Evolutionary conservation across 306 rosid species (phyloP).

Genomic region (Arachis stenosperma): DNA sequence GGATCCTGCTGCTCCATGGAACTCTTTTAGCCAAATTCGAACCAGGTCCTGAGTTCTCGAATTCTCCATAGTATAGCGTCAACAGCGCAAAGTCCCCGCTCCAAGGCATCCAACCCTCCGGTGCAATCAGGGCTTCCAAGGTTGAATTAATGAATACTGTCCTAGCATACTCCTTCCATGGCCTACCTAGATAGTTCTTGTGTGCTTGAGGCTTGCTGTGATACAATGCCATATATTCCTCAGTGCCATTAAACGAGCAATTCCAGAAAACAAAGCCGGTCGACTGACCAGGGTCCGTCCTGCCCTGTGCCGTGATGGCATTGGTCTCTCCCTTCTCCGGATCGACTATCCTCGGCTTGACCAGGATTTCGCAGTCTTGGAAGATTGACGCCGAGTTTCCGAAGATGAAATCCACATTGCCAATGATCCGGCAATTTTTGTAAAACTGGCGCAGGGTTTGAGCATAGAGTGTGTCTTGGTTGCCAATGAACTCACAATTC

Average conservation of each 20-base stretch:
- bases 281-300: constrained; percentile 86
- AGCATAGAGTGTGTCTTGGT: constrained; percentile 90
- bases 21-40: constrained; percentile 56
- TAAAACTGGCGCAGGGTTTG: constrained; percentile 81
- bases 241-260: constrained; percentile 77
- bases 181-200: constrained; percentile 89
- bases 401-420: constrained; percentile 93
- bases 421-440: constrained; percentile 73
- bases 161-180: constrained; percentile 94
- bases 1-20: constrained; percentile 71
- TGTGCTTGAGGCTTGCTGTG: constrained; percentile 71
- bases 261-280: constrained; percentile 82
- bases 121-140: constrained; percentile 59
- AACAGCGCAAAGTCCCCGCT: constrained; percentile 57
- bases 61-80: constrained; percentile 88
- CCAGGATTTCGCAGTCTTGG: constrained; percentile 68
- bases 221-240: constrained; percentile 76
- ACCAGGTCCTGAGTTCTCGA: constrained; percentile 62
- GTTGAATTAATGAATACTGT: constrained; percentile 60
- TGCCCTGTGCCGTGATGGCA: constrained; percentile 78
- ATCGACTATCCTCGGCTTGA: constrained; percentile 62
- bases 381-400: constrained; percentile 89
- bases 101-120: constrained; percentile 88
- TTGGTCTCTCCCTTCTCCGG: constrained; percentile 81
- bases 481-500: constrained; percentile 81